phyloP scores from a whole-genome alignment of 2,329 filamentous ascomycete genomes.

The Calonectria pseudoreteaudii region DNA sequence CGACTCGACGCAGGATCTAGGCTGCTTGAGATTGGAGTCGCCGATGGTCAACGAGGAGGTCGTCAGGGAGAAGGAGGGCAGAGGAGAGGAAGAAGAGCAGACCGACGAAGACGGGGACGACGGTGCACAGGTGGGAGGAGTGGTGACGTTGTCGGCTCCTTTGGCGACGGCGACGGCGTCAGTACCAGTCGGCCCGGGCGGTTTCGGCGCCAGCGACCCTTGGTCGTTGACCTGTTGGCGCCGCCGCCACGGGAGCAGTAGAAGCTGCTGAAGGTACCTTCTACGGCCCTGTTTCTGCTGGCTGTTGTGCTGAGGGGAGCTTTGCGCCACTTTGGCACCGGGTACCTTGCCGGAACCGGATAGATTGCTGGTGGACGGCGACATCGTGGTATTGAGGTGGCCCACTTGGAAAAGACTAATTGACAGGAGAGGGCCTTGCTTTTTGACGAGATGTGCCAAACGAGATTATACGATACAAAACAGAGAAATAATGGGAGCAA shows the following conservation, averaged over 20 bases:
- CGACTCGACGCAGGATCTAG: neutral
- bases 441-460: conserved; percentile 1
- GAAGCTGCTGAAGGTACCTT: conserved; percentile 22
- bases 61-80: conserved; percentile 21
- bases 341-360: conserved; percentile 27
- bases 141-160: conserved; percentile 39
- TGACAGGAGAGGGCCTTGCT: neutral
- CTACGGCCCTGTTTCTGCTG: conserved; percentile 14
- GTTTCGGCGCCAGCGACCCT: conserved; percentile 39
- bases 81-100: conserved; percentile 26
- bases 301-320: conserved; percentile 6
- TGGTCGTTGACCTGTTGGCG: conserved; percentile 30
- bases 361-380: conserved; percentile 16
- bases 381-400: conserved; percentile 13
- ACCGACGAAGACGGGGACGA: conserved; percentile 19
- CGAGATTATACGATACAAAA: conserved; percentile 9
- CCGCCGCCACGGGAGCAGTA: conserved; percentile 25
- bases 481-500: neutral
- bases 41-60: conserved; percentile 10
- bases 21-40: conserved; percentile 14
- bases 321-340: conserved; percentile 36
- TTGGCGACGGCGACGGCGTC: conserved; percentile 43
- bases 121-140: conserved; percentile 24
- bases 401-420: conserved; percentile 20
- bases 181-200: conserved; percentile 40